A percentile compares a stretch with the other conserved stretches of the same genome.
Conservation (phyloP, 2,329 filamentous ascomycete genomes). For the Celoporthe dispersa region DNA sequence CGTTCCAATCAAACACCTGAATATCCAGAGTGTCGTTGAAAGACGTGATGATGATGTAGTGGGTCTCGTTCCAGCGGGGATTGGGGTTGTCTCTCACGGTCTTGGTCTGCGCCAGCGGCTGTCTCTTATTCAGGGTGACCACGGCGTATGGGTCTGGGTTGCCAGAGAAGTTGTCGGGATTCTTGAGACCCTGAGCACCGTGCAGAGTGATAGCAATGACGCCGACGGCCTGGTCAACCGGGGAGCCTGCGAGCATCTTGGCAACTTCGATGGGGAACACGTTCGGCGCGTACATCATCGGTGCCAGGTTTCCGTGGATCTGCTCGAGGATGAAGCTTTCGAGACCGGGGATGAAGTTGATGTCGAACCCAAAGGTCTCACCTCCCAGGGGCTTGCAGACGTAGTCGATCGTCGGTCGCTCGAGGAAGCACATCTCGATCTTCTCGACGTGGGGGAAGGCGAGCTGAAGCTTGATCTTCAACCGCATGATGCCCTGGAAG, state of each 20-base stretch:
- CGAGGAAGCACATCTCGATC: conserved; percentile 93
- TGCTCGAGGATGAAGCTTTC: conserved; percentile 94
- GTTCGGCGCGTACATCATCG: conserved; percentile 98
- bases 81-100: conserved; percentile 81
- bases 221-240: conserved; percentile 94
- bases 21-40: conserved; percentile 87
- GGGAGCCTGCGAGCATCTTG: conserved; percentile 93
- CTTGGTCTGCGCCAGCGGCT: conserved; percentile 86
- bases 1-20: conserved; percentile 89
- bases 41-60: conserved; percentile 92
- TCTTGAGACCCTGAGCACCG: conserved; percentile 90
- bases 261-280: conserved; percentile 98
- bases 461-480: conserved; percentile 97
- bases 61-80: conserved; percentile 94
- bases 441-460: conserved; percentile 95
- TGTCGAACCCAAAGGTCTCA: conserved; percentile 94
- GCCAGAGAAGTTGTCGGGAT: conserved; percentile 89
- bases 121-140: conserved; percentile 82
- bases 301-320: conserved; percentile 89
- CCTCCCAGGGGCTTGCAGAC: conserved; percentile 97
- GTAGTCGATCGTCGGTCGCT: conserved; percentile 88
- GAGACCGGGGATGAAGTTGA: conserved; percentile 97
- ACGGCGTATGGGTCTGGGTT: conserved; percentile 89
- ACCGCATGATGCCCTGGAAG: conserved; percentile 91
- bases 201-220: conserved; percentile 91